Evolutionary conservation across 768 basidiomycete species (phyloP).

Genomic region (Pulveroboletus sp.): DNA sequence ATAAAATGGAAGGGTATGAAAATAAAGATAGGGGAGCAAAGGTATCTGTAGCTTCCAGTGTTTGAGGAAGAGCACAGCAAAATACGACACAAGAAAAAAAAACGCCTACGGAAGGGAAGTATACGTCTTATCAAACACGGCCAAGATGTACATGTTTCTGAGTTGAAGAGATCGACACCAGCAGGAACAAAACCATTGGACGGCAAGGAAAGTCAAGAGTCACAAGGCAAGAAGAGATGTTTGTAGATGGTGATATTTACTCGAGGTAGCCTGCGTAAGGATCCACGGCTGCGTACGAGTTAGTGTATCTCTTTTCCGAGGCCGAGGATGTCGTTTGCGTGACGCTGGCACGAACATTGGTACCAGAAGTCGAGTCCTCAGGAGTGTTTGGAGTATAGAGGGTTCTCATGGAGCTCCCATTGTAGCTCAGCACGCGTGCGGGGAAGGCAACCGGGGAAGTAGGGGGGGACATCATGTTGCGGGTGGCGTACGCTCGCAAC

Average conservation of each 20-base stretch:
- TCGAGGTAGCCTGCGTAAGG: conserved; percentile 17
- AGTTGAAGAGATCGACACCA: background rate
- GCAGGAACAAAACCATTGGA: background rate
- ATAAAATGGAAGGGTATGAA: conserved; percentile 20
- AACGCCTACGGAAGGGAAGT: background rate
- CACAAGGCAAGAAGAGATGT: too few relatives aligned
- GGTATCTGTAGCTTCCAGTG: conserved; percentile 20
- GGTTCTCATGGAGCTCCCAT: conserved; percentile 26
- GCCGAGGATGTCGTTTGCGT: conserved; percentile 7
- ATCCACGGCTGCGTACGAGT: conserved; percentile 24
- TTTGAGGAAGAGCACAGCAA: background rate
- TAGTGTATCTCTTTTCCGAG: conserved; percentile 24
- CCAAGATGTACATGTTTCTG: conserved; percentile 16
- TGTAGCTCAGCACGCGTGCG: conserved; percentile 21
- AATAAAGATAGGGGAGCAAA: conserved; percentile 9
- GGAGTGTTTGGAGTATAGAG: conserved; percentile 25
- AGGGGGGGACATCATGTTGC: conserved; percentile 35
- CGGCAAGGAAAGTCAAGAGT: background rate
- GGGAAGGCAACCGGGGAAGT: conserved; percentile 31
- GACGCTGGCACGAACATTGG: conserved; percentile 3
- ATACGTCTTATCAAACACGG: conserved; percentile 8
- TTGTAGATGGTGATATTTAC: too few relatives aligned
- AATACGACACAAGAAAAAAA: background rate
- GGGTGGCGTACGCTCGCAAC: conserved; percentile 67
- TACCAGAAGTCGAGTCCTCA: conserved; percentile 5